Evolutionary conservation across 176 grass and related monocot species (phyloP).

Genomic region (Phoenix roebelenii): DNA sequence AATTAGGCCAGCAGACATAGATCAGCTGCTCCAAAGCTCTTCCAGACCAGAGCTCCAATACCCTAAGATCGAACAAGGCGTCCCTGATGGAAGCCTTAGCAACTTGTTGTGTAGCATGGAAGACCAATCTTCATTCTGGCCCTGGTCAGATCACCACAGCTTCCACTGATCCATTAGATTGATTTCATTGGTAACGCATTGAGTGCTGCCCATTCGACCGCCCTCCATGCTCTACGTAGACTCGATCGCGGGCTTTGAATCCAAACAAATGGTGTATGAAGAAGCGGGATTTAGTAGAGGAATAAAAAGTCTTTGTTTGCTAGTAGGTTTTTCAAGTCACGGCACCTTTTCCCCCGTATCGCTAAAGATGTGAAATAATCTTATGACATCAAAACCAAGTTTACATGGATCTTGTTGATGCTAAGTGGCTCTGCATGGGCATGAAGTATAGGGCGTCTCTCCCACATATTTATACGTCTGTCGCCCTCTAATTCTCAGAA

Average conservation of each 20-base stretch:
- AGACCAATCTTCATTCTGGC: constrained; percentile 75
- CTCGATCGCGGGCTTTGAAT: background rate
- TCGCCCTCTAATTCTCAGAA: background rate
- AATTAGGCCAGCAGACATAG: constrained; percentile 24
- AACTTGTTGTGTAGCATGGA: constrained; percentile 81
- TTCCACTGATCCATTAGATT: constrained; percentile 45
- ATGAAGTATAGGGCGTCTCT: too few relatives aligned
- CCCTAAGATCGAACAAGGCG: constrained; percentile 50
- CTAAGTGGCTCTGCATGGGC: too few relatives aligned
- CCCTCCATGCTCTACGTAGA: background rate
- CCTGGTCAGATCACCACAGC: constrained; percentile 77
- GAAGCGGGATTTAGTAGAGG: background rate
- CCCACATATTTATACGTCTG: too few relatives aligned
- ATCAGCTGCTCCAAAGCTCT: constrained; percentile 40
- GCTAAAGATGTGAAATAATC: constrained; percentile 1
- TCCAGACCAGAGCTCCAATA: constrained; percentile 21
- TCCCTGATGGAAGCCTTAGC: constrained; percentile 44
- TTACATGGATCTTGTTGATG: background rate
- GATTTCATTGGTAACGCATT: too few relatives aligned
- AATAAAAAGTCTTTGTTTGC: too few relatives aligned
- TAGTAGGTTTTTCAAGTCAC: background rate
- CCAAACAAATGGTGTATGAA: too few relatives aligned
- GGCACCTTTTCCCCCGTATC: background rate
- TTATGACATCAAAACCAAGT: background rate
- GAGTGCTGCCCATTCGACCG: background rate